Conservation (phyloP, 495 filamentous ascomycete species). For the Tirmania nivea region DNA sequence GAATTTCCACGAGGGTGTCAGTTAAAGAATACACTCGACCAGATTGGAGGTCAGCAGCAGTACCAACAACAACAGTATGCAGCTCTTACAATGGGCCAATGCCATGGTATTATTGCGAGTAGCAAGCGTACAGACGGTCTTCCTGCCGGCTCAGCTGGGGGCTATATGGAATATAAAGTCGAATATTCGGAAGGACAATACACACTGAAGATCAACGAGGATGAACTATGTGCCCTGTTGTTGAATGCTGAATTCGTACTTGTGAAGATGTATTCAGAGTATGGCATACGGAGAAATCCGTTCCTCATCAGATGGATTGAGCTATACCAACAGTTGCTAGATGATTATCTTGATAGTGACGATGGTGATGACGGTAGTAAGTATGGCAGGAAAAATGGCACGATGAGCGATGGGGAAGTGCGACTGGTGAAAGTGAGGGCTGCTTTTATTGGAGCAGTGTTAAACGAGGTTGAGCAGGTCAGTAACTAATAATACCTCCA, state of each 20-base stretch:
- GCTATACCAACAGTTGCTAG: not conserved
- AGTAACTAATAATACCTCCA: not conserved
- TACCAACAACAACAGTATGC: not conserved
- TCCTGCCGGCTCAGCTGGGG: not conserved
- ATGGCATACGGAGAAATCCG: constrained; percentile 19
- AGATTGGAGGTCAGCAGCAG: not conserved
- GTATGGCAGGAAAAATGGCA: constrained; percentile 2
- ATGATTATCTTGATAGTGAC: constrained; percentile 16
- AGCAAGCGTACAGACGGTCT: not conserved
- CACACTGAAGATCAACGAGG: not conserved
- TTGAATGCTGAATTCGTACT: constrained; percentile 19
- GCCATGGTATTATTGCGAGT: not conserved
- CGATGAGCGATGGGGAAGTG: constrained; percentile 10
- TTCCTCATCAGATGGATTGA: constrained; percentile 25
- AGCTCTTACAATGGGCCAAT: not conserved
- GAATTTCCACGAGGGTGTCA: not conserved
- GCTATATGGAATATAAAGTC: not conserved
- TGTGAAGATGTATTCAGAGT: constrained; percentile 16
- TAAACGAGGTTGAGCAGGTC: constrained; percentile 4
- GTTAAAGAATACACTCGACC: not conserved
- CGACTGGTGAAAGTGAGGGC: constrained; percentile 15
- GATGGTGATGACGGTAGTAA: constrained; percentile 9
- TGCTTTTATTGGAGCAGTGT: constrained; percentile 17
- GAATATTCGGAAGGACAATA: not conserved
- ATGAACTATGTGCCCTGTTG: constrained; percentile 17